Base-by-base conservation (phyloP, 2,329 filamentous ascomycete genomes). In the Graphium sp. region DNA sequence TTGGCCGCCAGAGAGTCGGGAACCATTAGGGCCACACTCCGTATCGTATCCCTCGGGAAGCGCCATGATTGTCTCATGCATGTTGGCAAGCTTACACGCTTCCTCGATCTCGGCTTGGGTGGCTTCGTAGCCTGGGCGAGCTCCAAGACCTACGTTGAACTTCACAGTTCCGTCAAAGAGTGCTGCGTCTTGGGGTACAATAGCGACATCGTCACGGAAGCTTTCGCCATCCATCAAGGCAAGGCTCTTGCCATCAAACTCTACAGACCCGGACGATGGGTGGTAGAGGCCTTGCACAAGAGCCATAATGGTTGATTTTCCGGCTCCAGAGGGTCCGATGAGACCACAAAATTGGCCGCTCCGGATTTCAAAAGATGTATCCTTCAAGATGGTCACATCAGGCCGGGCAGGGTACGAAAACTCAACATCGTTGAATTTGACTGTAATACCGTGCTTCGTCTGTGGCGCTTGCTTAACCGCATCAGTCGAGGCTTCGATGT, bases 1-100 rank as follows among this genome's bases (percentile, higher is more conserved):
- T 46, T 91, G 82, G 0, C 83, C 83, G 2, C 81, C 82, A 0
- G 77, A 84, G 3, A 91, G 51, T 14, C 74, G 63, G 0, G 76
- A 74, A 3, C 77, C 79, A 35, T 78, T 74, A n/a, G 78, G 74
- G 6, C 84, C 65, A 16, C 74, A 58, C 34, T 66, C 61, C 0
- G 74, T 80, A 9, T 74, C 50, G 41, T 81, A 81, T 1, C 73
- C 72, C 10, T 74, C 52, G 0, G 74, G 73, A 11, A 82, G 50
- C 1, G 58, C 50, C 32, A 56, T 50, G 38, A 82, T 75, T 15
- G 66, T 69, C 16, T 80, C 70, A 47, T 81, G 74, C 35, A 82
- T 77, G 41, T 77, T 76, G 20, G 74, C 74, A 11, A 76, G 50
- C 32, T 62, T 61, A 42, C 74, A 80, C 0, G 75, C 75, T 30